A percentile compares a stretch with the other conserved stretches of the same genome.
phyloP scores from a whole-genome alignment of 2,329 filamentous ascomycete genomes.

The Tolypocladium ovalisporum region DNA sequence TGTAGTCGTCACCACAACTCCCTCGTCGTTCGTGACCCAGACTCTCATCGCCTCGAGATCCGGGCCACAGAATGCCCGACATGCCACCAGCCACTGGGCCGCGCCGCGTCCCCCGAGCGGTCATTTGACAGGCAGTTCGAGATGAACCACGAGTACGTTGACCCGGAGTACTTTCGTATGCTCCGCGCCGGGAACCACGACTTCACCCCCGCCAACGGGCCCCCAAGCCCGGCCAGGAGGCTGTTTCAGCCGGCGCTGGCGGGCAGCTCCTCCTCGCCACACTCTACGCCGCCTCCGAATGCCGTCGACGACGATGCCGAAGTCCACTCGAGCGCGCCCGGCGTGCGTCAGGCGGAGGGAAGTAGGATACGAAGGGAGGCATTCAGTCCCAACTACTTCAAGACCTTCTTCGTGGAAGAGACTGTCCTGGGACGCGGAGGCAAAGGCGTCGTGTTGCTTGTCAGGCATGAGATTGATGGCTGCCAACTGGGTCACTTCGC shows the following conservation, averaged over 20 bases:
- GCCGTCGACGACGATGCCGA: conserved; percentile 25
- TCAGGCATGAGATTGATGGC: conserved; percentile 83
- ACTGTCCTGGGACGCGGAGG: conserved; percentile 77
- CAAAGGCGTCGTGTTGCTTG: conserved; percentile 89
- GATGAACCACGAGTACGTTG: conserved; percentile 55
- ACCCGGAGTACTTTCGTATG: conserved; percentile 93
- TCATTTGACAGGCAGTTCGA: conserved; percentile 33
- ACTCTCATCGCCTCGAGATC: conserved; percentile 76
- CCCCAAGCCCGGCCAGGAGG: conserved; percentile 43
- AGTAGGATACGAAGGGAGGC: conserved; percentile 76
- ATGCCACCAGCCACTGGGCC: conserved; percentile 63
- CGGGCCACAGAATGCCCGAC: conserved; percentile 78
- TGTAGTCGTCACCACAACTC: conserved; percentile 81
- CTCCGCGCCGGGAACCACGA: conserved; percentile 48
- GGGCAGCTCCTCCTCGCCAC: conserved; percentile 5
- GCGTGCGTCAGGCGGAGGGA: conserved; percentile 33
- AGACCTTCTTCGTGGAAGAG: conserved; percentile 86
- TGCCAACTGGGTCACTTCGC: conserved; percentile 85
- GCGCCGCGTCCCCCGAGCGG: conserved; percentile 32
- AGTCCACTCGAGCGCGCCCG: conserved; percentile 42
- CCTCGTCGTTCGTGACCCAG: conserved; percentile 81
- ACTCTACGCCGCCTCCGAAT: conserved; percentile 7
- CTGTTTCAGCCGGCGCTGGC: conserved; percentile 34
- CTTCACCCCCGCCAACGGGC: conserved; percentile 31
- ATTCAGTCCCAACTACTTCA: conserved; percentile 88